These are phyloP conservation scores for Backusella mclennaniae DNA, from an alignment of 192 early-diverging fungal genomes.

Conservation along the genomic window DNA sequence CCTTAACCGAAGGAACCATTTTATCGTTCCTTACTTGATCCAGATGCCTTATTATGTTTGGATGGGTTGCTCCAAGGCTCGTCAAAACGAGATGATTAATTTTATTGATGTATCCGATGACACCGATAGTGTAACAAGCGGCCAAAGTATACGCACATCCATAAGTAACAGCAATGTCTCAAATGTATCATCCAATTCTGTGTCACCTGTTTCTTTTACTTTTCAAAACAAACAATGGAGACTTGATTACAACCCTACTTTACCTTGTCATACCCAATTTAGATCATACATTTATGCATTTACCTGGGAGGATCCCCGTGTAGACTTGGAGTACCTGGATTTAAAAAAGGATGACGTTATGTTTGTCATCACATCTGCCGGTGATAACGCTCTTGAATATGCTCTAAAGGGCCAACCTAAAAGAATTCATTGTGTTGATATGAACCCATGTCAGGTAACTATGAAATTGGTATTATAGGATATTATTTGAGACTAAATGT, in stretches of 20 bases:
- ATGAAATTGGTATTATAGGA: neutral
- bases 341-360: constrained; percentile 64
- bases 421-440: constrained; percentile 77
- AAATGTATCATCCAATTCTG: neutral
- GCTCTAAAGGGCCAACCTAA: constrained; percentile 64
- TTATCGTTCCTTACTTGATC: constrained; percentile 66
- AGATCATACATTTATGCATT: constrained; percentile 85
- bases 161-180: neutral
- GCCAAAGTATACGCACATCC: neutral
- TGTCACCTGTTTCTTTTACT: constrained; percentile 18
- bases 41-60: constrained; percentile 89
- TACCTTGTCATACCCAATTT: constrained; percentile 66
- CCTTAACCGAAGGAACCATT: constrained; percentile 70
- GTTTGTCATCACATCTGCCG: constrained; percentile 81
- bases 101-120: constrained; percentile 18
- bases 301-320: constrained; percentile 83
- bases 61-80: constrained; percentile 62
- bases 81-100: neutral
- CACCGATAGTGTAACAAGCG: constrained; percentile 14
- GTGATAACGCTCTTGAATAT: constrained; percentile 81
- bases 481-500: neutral
- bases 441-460: constrained; percentile 83
- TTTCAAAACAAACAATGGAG: constrained; percentile 44
- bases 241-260: constrained; percentile 50
- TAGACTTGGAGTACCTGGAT: constrained; percentile 69